Conservation (phyloP, 2,329 filamentous ascomycete genomes). For the Aspergillus unguis region DNA sequence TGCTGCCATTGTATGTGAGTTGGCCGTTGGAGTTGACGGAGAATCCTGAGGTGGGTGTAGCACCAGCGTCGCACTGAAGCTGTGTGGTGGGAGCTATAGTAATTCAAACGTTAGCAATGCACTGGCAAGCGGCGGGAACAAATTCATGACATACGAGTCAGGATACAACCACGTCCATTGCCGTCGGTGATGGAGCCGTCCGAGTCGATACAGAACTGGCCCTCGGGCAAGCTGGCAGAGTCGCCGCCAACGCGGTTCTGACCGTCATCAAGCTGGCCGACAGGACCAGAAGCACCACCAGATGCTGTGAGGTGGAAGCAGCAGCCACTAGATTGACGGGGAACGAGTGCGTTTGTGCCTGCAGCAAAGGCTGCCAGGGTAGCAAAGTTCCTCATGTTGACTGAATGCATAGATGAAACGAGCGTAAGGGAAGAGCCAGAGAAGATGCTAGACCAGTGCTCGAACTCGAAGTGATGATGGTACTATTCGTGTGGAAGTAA, state of each 20-base stretch:
- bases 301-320: conserved; percentile 54
- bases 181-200: conserved; percentile 55
- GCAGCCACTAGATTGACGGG: conserved; percentile 39
- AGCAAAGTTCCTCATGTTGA: conserved; percentile 39
- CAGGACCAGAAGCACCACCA: conserved; percentile 49
- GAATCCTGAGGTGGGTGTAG: conserved; percentile 54
- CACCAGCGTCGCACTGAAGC: conserved; percentile 60
- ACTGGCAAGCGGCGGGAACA: not conserved
- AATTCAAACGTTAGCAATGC: conserved; percentile 13
- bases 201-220: conserved; percentile 55
- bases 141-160: conserved; percentile 51
- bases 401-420: conserved; percentile 9
- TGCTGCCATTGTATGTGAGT: conserved; percentile 51
- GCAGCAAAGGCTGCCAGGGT: conserved; percentile 39
- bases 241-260: conserved; percentile 58
- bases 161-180: conserved; percentile 59
- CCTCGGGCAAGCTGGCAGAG: conserved; percentile 34
- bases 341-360: conserved; percentile 43
- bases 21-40: conserved; percentile 52
- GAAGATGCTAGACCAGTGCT: not conserved
- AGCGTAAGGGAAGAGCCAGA: conserved; percentile 10
- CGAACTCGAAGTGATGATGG: not conserved
- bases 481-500: not conserved
- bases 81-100: conserved; percentile 53
- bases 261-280: conserved; percentile 61